Percentiles rank a stretch among this genome's conserved stretches.
These are phyloP conservation scores for Cladosporium austrohemisphaericum DNA, from an alignment of 2,329 filamentous ascomycete genomes.

Conservation along the genomic window DNA sequence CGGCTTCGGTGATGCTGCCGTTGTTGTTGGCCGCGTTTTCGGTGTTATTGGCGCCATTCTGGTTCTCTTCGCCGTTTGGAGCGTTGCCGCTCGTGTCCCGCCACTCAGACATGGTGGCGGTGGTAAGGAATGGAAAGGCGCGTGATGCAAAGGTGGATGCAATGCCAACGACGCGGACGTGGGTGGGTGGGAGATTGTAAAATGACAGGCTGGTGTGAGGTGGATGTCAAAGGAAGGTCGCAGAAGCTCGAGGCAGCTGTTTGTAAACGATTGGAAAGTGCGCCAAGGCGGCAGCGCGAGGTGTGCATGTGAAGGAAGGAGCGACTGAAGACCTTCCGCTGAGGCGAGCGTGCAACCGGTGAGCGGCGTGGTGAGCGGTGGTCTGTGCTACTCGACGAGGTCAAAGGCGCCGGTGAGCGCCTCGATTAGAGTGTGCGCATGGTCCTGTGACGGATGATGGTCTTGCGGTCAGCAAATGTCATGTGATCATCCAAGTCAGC, in stretches of 20 bases:
- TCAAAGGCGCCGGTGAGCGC: no score
- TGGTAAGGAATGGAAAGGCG: not conserved
- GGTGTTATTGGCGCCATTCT: not conserved
- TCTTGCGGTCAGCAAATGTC: no score
- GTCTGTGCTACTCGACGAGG: no score
- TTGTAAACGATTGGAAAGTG: not conserved
- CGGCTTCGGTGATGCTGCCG: constrained; percentile 8
- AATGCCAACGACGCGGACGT: not conserved
- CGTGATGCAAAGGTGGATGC: not conserved
- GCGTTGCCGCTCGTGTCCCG: not conserved
- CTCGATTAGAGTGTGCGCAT: not conserved
- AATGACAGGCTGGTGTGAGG: not conserved
- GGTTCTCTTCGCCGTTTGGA: not conserved
- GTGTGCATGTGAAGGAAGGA: constrained; percentile 13
- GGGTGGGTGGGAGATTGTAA: not conserved
- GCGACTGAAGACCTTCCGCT: no score
- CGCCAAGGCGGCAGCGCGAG: constrained; percentile 1
- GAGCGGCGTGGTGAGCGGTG: no score
- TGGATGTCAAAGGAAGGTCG: not conserved
- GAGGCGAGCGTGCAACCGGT: no score
- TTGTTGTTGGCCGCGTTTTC: not conserved
- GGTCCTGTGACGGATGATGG: no score
- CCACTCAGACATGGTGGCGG: not conserved
- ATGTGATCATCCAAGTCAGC: no score
- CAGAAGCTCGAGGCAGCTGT: not conserved